Base-by-base conservation (phyloP, 108 stramenopile species). In the Skeletonema tropicum region DNA sequence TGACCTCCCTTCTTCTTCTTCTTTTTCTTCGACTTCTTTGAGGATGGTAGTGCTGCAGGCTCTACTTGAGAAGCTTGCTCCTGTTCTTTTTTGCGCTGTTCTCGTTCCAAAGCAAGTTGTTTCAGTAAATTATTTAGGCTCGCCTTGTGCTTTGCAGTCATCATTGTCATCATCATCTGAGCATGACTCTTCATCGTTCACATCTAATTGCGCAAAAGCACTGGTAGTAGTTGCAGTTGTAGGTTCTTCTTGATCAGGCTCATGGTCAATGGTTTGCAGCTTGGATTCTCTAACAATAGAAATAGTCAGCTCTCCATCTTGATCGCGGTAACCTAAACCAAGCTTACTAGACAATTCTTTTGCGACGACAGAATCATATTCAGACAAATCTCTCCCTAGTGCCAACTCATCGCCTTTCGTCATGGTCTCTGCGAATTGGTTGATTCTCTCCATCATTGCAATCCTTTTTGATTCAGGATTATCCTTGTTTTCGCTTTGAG, bases 41-140 rank as follows among this genome's bases (percentile, higher is more conserved):
- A 55, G 6, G 52, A 55, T 55, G 33, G 36, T 32, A 29, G 26
- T 29, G 33, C 39, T 64, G 57, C 30, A 52, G 55, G 48, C 13
- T 55, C 80, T 26, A 35, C 45, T 42, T 57, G 59, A 35, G 52
- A 38, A 36, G 35, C 58, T 46, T 78, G 29, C 59, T 29, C n/a
- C 41, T 72, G 29, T 15, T 15, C 67, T 13, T 57, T 29, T 66
- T 73, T 69, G 31, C 94, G 74, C 38, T 78, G 62, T 26, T 67
- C 69, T 69, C 94, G 76, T 71, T 91, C 90, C 23, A 73, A 71
- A 11, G 94, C 94, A 23, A 95, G 69, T 62, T 80, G 62, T 10
- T 76, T 79, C 5, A 92, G 83, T 19, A 89, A 36, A 38, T 71
- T 68, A 45, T n/a, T 79, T 84, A 12, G 30, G 21, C 15, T 25